Base-by-base conservation (phyloP, 2,329 filamentous ascomycete species). In the Aspergillus aculeatinus region DNA sequence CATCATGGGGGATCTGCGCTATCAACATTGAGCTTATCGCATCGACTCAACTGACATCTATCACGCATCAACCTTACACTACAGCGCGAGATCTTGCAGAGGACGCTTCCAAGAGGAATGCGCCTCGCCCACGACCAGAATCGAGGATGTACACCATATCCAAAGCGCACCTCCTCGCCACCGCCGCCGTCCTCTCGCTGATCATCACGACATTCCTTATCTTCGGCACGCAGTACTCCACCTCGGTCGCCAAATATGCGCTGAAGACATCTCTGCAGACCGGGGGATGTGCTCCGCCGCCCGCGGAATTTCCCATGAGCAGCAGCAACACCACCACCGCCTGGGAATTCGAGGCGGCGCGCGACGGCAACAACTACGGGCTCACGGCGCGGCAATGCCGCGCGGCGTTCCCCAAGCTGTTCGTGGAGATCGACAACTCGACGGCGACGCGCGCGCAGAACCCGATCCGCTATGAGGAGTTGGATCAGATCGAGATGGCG, bases 371-470 rank as follows among this genome's bases (percentile, higher is more conserved):
- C 59, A 72, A 77, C 51, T 72, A 77, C 54, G 75, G 73, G 2
- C 62, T 78, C 25, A 74, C 69, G 16, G 66, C 71, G 21, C 68
- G 66, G 35, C 75, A 77, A 55, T 78, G 76, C 50, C 69, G 65
- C n/a, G 57, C 59, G n/a, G 76, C 76, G n/a, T 78, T 78, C 48
- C 76, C 76, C 2, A 76, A 75, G 54, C 60, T 78, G 19, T 78
- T 75, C 48, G 58, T 62, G 5, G 76, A 78, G 58, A 64, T 77
- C 23, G 72, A 77, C 23, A 74, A 73, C 54, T 68, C 73, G 12
- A 71, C 67, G 9, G 51, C 50, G 3, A 50, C 64, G 16, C 68
- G 67, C 29, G 56, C 57, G 16, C 59, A 65, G 1, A 68, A 67
- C 11, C 64, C 27, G 0, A 72, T 78, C 33, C 66, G 64, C 0